Conservation (phyloP, 768 basidiomycete species). For the Pilatotrama ljubarskyi region DNA sequence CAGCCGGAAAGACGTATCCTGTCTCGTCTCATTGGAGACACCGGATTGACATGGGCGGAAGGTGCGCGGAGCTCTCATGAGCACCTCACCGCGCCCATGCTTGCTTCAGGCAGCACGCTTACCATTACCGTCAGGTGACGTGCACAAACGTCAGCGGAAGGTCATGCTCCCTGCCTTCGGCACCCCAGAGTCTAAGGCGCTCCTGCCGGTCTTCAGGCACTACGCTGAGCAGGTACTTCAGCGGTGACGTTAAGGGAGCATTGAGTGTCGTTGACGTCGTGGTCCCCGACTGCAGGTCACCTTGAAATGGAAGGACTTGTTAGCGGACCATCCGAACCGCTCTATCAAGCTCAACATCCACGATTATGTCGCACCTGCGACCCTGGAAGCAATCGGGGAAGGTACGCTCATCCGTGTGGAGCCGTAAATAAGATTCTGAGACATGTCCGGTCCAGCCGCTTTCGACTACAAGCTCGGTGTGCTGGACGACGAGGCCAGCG, state of each 20-base stretch:
- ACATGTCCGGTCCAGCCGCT: conserved; percentile 17
- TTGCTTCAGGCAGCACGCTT: no score
- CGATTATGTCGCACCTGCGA: conserved; percentile 41
- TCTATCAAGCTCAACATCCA: conserved; percentile 48
- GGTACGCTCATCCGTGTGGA: conserved; percentile 22
- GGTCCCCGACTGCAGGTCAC: conserved; percentile 42
- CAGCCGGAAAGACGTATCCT: conserved; percentile 51
- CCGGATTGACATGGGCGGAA: conserved; percentile 56
- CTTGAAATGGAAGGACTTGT: conserved; percentile 50
- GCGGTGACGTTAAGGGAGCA: not conserved
- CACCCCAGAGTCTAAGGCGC: conserved; percentile 43
- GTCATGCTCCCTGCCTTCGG: conserved; percentile 39
- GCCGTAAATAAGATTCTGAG: not conserved
- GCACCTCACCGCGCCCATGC: not conserved
- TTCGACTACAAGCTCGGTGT: conserved; percentile 58
- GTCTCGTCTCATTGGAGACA: conserved; percentile 50
- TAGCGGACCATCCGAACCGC: conserved; percentile 44
- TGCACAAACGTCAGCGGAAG: conserved; percentile 35
- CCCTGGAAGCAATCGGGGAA: conserved; percentile 41
- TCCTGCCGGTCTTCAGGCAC: conserved; percentile 23
- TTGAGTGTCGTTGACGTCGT: no score
- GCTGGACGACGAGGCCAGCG: conserved; percentile 48
- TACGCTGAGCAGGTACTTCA: conserved; percentile 26
- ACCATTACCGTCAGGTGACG: conserved; percentile 19
- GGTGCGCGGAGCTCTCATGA: conserved; percentile 30